Evolutionary conservation across 345 rosid genomes (phyloP).

Genomic region (Salix suchowensis): DNA sequence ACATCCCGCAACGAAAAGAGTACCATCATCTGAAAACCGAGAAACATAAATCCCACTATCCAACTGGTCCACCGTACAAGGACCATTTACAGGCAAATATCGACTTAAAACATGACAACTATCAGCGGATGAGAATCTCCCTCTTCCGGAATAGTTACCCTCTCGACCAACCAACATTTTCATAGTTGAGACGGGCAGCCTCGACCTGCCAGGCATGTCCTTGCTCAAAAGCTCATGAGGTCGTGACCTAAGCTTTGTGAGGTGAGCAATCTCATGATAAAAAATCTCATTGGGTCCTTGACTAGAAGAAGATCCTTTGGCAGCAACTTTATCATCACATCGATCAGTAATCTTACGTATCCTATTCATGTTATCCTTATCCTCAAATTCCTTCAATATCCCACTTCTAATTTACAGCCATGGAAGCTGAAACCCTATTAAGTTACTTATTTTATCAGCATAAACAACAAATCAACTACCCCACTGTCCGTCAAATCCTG

Average conservation of each 20-base stretch:
- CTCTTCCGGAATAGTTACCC: conserved; percentile 49
- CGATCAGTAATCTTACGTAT: conserved; percentile 6
- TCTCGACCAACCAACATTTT: conserved; percentile 66
- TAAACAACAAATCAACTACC: background rate
- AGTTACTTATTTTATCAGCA: background rate
- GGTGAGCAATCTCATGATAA: conserved; percentile 48
- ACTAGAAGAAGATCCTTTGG: background rate
- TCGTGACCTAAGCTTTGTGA: conserved; percentile 44
- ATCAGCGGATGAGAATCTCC: conserved; percentile 57
- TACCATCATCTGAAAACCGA: conserved; percentile 62
- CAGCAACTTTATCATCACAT: conserved; percentile 24
- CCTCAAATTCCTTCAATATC: background rate
- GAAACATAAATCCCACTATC: conserved; percentile 51
- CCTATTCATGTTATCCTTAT: conserved; percentile 25
- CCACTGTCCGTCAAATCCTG: background rate
- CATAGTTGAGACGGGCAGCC: conserved; percentile 44
- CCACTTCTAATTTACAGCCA: background rate
- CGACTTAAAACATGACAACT: conserved; percentile 55
- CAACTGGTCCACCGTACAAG: conserved; percentile 36
- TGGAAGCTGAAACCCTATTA: background rate
- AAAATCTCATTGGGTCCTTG: conserved; percentile 10
- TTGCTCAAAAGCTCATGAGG: conserved; percentile 37
- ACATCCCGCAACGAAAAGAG: conserved; percentile 54
- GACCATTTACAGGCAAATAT: conserved; percentile 53
- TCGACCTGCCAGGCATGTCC: conserved; percentile 19